A percentile compares a stretch with the other conserved stretches of the same genome.
phyloP scores from a whole-genome alignment of 306 rosid genomes.

The Trifolium dubium region DNA sequence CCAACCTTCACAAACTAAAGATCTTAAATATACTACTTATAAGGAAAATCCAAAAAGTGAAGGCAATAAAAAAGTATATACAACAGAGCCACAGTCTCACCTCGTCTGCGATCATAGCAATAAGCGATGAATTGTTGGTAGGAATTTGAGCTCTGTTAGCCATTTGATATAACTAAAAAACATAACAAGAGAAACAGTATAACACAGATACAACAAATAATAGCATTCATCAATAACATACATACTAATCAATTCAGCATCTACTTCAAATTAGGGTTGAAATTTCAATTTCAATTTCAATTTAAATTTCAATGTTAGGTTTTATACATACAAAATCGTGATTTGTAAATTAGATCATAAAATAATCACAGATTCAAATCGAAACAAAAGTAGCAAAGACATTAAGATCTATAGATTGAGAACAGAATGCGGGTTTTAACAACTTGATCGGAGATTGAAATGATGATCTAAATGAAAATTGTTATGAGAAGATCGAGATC shows the following conservation, averaged over 20 bases:
- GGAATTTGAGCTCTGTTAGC: constrained; percentile 72
- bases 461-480: constrained; percentile 27
- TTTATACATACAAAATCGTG: constrained; percentile 1
- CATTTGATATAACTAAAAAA: constrained; percentile 52
- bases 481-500: constrained; percentile 29
- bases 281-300: not conserved
- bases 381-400: not conserved
- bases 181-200: constrained; percentile 19
- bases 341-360: not conserved
- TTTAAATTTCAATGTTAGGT: not conserved
- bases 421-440: constrained; percentile 16
- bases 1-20: constrained; percentile 17
- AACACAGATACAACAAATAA: constrained; percentile 10
- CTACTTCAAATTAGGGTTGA: constrained; percentile 10
- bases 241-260: not conserved
- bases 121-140: constrained; percentile 66
- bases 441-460: not conserved
- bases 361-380: constrained; percentile 41
- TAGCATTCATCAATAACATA: constrained; percentile 8
- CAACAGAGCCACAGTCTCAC: constrained; percentile 40
- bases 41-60: constrained; percentile 5
- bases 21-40: not conserved
- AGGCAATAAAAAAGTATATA: not conserved
- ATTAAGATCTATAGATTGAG: constrained; percentile 31
- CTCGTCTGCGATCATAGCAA: constrained; percentile 97